These are phyloP conservation scores for Geosmithia putterillii DNA, from an alignment of 2,329 filamentous ascomycete genomes.

Conservation along the genomic window DNA sequence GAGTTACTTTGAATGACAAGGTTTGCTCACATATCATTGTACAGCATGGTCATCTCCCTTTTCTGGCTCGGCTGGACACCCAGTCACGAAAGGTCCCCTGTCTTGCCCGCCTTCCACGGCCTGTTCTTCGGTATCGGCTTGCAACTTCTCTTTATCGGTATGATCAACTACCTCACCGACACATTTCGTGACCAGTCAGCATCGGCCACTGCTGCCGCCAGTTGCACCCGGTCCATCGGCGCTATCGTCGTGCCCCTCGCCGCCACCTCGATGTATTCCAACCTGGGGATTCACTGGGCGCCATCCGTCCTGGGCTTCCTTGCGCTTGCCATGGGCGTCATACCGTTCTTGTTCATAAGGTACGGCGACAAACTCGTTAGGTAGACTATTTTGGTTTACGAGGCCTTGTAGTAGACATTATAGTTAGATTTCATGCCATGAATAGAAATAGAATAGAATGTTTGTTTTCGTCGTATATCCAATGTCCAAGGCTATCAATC, in stretches of 20 bases:
- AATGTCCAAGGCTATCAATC: background rate
- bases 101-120: constrained; percentile 24
- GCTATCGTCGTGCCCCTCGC: constrained; percentile 19
- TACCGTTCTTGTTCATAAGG: constrained; percentile 17
- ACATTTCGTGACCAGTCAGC: constrained; percentile 18
- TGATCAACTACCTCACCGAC: constrained; percentile 21
- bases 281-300: constrained; percentile 20
- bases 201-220: constrained; percentile 20
- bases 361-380: constrained; percentile 15
- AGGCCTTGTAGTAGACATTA: no score
- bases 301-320: constrained; percentile 19
- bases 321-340: constrained; percentile 14
- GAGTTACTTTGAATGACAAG: background rate
- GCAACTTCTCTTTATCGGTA: constrained; percentile 20
- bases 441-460: background rate
- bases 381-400: constrained; percentile 6
- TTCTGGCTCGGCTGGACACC: constrained; percentile 52
- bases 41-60: constrained; percentile 37
- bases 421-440: no score
- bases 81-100: constrained; percentile 15
- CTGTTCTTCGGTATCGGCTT: constrained; percentile 28
- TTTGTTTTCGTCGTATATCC: background rate
- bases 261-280: constrained; percentile 16
- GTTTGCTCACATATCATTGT: background rate
- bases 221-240: constrained; percentile 18